Base-by-base conservation (phyloP, 352 stramenopile genomes). In the Phytophthora nicotianae region DNA sequence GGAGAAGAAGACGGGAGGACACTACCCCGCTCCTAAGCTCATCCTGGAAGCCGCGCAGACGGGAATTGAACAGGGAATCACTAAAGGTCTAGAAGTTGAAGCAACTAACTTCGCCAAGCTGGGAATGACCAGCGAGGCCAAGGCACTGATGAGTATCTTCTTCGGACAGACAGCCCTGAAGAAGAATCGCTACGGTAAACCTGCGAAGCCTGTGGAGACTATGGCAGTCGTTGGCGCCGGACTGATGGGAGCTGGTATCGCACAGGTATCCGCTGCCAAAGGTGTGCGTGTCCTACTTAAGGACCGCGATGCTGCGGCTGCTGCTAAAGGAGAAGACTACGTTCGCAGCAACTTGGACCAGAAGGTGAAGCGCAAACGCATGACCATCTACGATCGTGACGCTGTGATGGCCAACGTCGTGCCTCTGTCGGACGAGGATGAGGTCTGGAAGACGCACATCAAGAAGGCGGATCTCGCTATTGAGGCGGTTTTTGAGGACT, bases 181-280 rank as follows among this genome's bases (percentile, higher is more conserved):
- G 83, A 99, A 99, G 79, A 98, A 99, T 77, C 82, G 88, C 17
- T 99, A 97, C 67, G 91, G 89, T 54, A 93, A 94, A 46, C 92
- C 96, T 0, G 59, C 74, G 49, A 81, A 93, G 68, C 81, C 76
- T 16, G 86, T 97, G 23, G 86, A 98, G 61, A 98, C 87, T 23
- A 95, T 99, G 54, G 93, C 91, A 0, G 96, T 99, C 3, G 85
- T 99, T 50, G 97, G 97, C n/a, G 97, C 96, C 19, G 97, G 97
- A 11, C 85, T 99, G 24, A 99, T 99, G 97, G 97, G 97, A 48
- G 95, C 96, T 16, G 97, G 97, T 17, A 99, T 99, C 68, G 96
- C 96, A 24, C 95, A 99, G 73, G 91, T 99, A 14, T 93, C 91
- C 20, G 96, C 96, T 21, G 77, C 97, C 51, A 99, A 99, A 77